Evolutionary conservation across 2,329 filamentous ascomycete genomes (phyloP).

Genomic region (Biscogniauxia sp.): DNA sequence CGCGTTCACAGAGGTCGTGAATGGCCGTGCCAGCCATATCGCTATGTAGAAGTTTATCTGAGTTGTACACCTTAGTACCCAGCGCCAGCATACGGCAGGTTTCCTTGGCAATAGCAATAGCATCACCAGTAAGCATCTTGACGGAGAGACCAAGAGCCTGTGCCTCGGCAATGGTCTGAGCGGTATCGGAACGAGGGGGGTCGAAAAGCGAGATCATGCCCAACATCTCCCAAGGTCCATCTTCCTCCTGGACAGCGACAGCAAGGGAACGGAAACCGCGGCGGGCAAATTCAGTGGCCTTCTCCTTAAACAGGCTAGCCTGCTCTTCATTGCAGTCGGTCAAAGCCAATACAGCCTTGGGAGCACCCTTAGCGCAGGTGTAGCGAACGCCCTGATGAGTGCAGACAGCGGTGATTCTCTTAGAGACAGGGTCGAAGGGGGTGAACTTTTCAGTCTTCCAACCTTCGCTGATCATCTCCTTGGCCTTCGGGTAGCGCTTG

Average conservation of each 20-base stretch:
- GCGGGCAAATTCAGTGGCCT: slow-evolving; percentile 68
- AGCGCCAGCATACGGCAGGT: slow-evolving; percentile 74
- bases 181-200: slow-evolving; percentile 70
- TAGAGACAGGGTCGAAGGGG: slow-evolving; percentile 75
- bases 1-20: slow-evolving; percentile 71
- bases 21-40: slow-evolving; percentile 66
- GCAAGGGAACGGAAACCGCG: slow-evolving; percentile 75
- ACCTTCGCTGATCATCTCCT: slow-evolving; percentile 68
- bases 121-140: slow-evolving; percentile 76
- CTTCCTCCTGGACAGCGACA: slow-evolving; percentile 71
- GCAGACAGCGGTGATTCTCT: slow-evolving; percentile 69
- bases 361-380: slow-evolving; percentile 70
- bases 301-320: slow-evolving; percentile 63
- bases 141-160: slow-evolving; percentile 70
- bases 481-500: slow-evolving; percentile 70
- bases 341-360: slow-evolving; percentile 68
- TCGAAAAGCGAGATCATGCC: slow-evolving; percentile 76
- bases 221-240: slow-evolving; percentile 67
- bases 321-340: slow-evolving; percentile 64
- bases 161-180: slow-evolving; percentile 70
- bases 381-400: slow-evolving; percentile 66
- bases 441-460: slow-evolving; percentile 78
- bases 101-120: slow-evolving; percentile 72
- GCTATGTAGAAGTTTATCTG: slow-evolving; percentile 68
- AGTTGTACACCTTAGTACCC: slow-evolving; percentile 74